A percentile compares a stretch with the other conserved stretches of the same genome.
Conservation (phyloP, 305 asterid genomes). For the Rubia balearica region DNA sequence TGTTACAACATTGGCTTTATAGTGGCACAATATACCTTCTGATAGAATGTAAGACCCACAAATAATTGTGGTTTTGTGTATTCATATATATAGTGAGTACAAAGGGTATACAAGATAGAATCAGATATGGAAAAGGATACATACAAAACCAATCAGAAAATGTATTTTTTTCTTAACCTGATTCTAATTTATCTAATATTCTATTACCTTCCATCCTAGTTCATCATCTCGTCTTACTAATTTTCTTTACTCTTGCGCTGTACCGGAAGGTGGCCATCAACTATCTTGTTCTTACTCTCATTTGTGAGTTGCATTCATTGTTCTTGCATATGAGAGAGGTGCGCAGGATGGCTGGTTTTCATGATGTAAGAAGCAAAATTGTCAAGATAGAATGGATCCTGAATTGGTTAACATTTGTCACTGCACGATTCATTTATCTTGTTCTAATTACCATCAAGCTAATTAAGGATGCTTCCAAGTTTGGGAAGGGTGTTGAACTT, state of each 20-base stretch:
- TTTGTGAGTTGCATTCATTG: constrained; percentile 82
- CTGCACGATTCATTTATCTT: constrained; percentile 59
- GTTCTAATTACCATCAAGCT: constrained; percentile 66
- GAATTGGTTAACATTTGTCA: constrained; percentile 53
- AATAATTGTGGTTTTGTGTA: too few species aligned
- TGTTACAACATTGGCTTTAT: constrained; percentile 58
- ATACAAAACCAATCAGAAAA: too few species aligned
- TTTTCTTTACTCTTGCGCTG: constrained; percentile 83
- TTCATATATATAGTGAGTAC: too few species aligned
- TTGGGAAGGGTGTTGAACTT: constrained; percentile 66
- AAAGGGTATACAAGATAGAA: too few species aligned
- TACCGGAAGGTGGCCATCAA: constrained; percentile 77
- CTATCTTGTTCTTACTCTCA: constrained; percentile 86
- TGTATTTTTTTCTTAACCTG: too few species aligned
- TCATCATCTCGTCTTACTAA: constrained; percentile 83
- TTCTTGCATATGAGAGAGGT: constrained; percentile 63
- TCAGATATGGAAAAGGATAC: too few species aligned
- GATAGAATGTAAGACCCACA: too few species aligned
- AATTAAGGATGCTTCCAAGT: constrained; percentile 62
- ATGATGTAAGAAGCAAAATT: constrained; percentile 43
- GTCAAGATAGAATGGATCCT: constrained; percentile 78
- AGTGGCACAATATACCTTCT: constrained; percentile 63
- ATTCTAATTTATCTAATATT: too few species aligned
- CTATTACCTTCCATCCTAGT: constrained; percentile 54
- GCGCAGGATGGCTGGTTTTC: constrained; percentile 76